Percentiles rank a stretch among this genome's conserved stretches.
These are phyloP conservation scores for Ceratobasidium papillatum DNA, from an alignment of 1,284 basidiomycete genomes.

Conservation along the genomic window DNA sequence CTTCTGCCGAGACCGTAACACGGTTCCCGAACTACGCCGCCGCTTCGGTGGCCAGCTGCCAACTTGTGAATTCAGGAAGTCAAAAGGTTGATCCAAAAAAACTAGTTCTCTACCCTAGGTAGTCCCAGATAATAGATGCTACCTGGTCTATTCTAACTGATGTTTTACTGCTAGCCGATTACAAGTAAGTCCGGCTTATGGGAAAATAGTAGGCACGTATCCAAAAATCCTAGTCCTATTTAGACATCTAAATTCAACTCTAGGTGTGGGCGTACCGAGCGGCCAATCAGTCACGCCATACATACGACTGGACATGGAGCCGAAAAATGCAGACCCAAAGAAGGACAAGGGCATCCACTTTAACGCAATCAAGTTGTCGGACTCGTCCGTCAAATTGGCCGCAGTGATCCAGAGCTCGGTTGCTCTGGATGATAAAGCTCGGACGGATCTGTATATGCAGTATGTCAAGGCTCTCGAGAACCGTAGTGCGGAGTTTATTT, in stretches of 20 bases:
- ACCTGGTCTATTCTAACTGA: neutral
- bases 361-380: neutral
- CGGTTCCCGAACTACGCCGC: neutral
- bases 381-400: neutral
- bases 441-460: neutral
- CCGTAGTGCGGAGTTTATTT: neutral
- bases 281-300: neutral
- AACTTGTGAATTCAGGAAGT: neutral
- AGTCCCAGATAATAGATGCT: neutral
- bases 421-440: neutral
- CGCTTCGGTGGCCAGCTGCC: neutral
- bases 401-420: neutral
- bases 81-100: neutral
- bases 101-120: neutral
- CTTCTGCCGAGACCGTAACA: neutral
- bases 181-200: neutral
- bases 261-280: neutral
- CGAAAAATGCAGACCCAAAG: neutral
- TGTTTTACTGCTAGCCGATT: neutral
- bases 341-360: neutral
- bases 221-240: neutral
- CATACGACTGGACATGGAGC: neutral
- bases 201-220: neutral
- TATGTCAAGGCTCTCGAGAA: neutral
- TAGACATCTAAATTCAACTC: neutral